Percentiles rank a stretch among this genome's conserved stretches.
phyloP scores from a whole-genome alignment of 148 eudicot species.

The Limonium bicolor region DNA sequence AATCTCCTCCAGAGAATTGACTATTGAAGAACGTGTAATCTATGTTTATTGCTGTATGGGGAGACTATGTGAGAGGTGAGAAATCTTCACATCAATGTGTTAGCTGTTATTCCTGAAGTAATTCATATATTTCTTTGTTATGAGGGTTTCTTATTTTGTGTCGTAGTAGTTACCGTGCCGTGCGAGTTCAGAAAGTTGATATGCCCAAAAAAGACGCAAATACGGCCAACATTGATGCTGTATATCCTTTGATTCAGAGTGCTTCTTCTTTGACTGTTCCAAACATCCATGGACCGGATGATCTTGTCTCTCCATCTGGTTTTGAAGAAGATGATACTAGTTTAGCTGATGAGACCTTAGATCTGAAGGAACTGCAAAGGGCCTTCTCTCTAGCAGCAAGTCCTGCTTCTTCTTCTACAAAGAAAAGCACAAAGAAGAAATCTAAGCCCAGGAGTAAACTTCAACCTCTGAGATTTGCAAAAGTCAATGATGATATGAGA shows the following conservation, averaged over 20 bases:
- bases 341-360: conserved; percentile 29
- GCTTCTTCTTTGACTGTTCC: conserved; percentile 17
- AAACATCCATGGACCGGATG: conserved; percentile 23
- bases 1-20: conserved; percentile 23
- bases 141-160: conserved; percentile 4
- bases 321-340: conserved; percentile 19
- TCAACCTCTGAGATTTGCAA: no score
- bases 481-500: no score
- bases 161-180: conserved; percentile 56
- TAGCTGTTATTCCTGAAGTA: background rate
- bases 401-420: conserved; percentile 25
- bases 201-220: conserved; percentile 16
- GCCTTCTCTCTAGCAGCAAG: conserved; percentile 61
- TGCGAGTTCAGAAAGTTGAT: conserved; percentile 62
- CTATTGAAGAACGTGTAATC: conserved; percentile 56
- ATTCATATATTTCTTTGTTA: background rate
- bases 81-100: conserved; percentile 15
- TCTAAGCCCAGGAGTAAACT: conserved; percentile 1
- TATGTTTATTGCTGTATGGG: conserved; percentile 56
- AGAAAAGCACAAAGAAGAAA: conserved; percentile 11
- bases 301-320: conserved; percentile 34
- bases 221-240: conserved; percentile 6
- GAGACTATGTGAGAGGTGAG: conserved; percentile 35
- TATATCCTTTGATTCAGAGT: conserved; percentile 8
- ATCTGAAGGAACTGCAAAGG: conserved; percentile 54